These are phyloP conservation scores for Fusarium newnesense DNA, from an alignment of 2,329 filamentous ascomycete genomes.

Conservation along the genomic window DNA sequence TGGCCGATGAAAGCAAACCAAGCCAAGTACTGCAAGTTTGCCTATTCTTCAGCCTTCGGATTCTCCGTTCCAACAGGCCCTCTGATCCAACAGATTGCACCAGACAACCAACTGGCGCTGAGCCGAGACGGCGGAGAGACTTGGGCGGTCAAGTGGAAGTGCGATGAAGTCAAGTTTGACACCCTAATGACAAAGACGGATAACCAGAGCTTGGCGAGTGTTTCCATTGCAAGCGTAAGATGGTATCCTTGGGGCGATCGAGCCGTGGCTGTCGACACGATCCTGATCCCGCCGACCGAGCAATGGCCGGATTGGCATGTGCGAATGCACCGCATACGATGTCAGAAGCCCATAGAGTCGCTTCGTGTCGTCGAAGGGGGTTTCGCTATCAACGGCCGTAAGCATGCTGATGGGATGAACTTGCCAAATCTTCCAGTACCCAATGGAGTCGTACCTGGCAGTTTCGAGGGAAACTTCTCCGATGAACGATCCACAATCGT, in stretches of 20 bases:
- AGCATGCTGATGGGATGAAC: slow-evolving; percentile 12
- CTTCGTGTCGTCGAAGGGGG: slow-evolving; percentile 31
- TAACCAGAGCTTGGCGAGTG: accelerated
- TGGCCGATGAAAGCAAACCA: slow-evolving; percentile 53
- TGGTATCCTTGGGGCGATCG: slow-evolving; percentile 45
- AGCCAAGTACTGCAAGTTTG: slow-evolving; percentile 60
- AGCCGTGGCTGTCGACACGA: slow-evolving; percentile 41
- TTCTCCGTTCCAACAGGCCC: slow-evolving; percentile 57
- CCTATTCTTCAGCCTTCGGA: slow-evolving; percentile 59
- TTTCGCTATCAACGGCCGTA: slow-evolving; percentile 29
- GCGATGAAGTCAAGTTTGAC: not conserved
- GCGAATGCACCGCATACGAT: slow-evolving; percentile 37
- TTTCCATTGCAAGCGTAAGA: slow-evolving; percentile 6
- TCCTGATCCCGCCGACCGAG: slow-evolving; percentile 43
- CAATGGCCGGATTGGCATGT: slow-evolving; percentile 51
- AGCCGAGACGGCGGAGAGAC: slow-evolving; percentile 47
- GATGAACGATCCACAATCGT: slow-evolving; percentile 5
- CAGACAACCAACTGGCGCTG: slow-evolving; percentile 46
- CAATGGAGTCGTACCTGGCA: not conserved
- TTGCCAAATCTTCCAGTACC: not conserved
- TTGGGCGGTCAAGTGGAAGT: slow-evolving; percentile 47
- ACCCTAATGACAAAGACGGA: not conserved
- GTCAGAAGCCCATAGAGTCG: not conserved
- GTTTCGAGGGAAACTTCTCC: slow-evolving; percentile 2
- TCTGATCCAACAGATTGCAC: slow-evolving; percentile 48